Evolutionary conservation across 768 basidiomycete genomes (phyloP), one percentile per base, ranked within the genome.

Genomic region (Glaciozyma antarctica): DNA sequence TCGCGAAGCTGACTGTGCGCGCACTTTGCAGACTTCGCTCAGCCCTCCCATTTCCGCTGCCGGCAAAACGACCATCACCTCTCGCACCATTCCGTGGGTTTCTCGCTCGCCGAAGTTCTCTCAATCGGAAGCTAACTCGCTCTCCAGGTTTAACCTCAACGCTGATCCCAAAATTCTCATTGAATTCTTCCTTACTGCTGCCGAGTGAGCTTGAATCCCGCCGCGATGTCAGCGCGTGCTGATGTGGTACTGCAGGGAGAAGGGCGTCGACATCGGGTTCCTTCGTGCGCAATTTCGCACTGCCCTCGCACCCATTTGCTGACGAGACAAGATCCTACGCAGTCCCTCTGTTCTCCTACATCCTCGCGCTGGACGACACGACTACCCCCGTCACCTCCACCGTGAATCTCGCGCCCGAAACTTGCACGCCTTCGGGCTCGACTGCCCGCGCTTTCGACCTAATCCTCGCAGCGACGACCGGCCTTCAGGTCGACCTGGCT

Each of bases 91-190:
- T 52, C 83, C 84, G 65, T 66, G 30, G 1, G 28, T n/a, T 43
- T 7, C 32, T 38, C 43, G 5, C 38, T 3, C 3, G 16, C 12
- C 12, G 2, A 26, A 15, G 16, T 21, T 41, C 8, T 9, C 16
- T 13, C 24, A 5, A 26, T 1, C n/a, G 44, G 16, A 21, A 24
- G 34, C 43, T 47, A 2, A 41, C 44, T 19, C n/a, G 38, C 3
- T 13, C 24, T 6, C 2, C 44, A 65, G 64, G 26, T 79, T 88
- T 67, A 74, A 82, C 26, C 85, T 86, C 75, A 87, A 87, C 74
- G 73, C 84, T 30, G 79, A 87, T 66, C 85, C 86, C 0, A 59
- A 80, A n/a, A 78, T 78, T 1, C 86, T 87, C 73, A 83, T 88
- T 61, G 73, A 81, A 57, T 74, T 88, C 61, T 75, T 88, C 60